These are phyloP conservation scores for Nidularia pulvinata DNA, from an alignment of 768 basidiomycete species.

Conservation along the genomic window DNA sequence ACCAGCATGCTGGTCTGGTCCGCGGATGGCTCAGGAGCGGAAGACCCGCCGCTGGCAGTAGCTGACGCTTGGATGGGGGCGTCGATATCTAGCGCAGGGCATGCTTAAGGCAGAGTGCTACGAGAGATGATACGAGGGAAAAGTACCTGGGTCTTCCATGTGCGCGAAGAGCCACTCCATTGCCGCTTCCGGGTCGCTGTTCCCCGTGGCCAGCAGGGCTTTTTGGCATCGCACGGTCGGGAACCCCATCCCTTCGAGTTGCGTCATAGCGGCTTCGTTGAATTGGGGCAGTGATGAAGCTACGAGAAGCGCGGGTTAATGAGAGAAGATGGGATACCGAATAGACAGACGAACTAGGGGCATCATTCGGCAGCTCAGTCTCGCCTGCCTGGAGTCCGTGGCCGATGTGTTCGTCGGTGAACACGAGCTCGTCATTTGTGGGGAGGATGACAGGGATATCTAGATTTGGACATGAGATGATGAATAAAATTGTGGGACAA, in stretches of 20 bases:
- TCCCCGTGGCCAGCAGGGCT: slow-evolving; percentile 87
- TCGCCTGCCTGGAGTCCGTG: slow-evolving; percentile 72
- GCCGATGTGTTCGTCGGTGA: slow-evolving; percentile 64
- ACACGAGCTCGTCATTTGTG: slow-evolving; percentile 47
- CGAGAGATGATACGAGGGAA: not conserved
- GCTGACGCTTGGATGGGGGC: slow-evolving; percentile 51
- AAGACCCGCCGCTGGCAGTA: slow-evolving; percentile 15
- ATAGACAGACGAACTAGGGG: slow-evolving; percentile 20
- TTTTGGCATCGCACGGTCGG: slow-evolving; percentile 84
- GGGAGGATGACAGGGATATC: slow-evolving; percentile 88
- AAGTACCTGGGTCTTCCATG: slow-evolving; percentile 89
- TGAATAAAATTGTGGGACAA: not conserved
- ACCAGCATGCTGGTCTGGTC: slow-evolving; percentile 75
- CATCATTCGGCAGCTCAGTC: slow-evolving; percentile 62
- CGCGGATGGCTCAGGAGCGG: slow-evolving; percentile 53
- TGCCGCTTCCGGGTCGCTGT: slow-evolving; percentile 71
- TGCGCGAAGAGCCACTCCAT: slow-evolving; percentile 97
- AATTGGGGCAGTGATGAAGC: slow-evolving; percentile 56
- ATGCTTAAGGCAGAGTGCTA: not conserved
- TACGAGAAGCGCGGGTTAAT: slow-evolving; percentile 9
- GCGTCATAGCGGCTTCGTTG: slow-evolving; percentile 70
- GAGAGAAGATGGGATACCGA: not conserved
- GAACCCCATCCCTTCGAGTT: slow-evolving; percentile 92
- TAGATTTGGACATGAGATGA: slow-evolving; percentile 21
- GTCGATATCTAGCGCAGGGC: slow-evolving; percentile 72